Conservation (phyloP, 768 basidiomycete genomes). For the Exidia glandulosa region DNA sequence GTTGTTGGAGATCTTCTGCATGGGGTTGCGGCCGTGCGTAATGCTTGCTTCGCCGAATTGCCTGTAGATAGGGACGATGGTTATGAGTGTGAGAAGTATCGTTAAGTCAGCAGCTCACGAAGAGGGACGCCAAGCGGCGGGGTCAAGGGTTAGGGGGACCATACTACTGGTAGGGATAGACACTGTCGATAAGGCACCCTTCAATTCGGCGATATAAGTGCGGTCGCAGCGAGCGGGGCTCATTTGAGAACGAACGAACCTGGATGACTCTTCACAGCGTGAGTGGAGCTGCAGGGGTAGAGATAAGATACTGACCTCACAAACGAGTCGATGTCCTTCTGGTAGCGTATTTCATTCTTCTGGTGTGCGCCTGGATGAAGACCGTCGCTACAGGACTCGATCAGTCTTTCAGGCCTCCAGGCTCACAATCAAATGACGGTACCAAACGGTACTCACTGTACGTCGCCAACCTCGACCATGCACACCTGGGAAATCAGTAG, state of each 20-base stretch:
- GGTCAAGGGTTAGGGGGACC: constrained; percentile 7
- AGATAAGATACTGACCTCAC: neutral
- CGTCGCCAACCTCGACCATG: constrained; percentile 13
- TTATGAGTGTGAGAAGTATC: too few relatives aligned
- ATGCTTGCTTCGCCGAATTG: neutral
- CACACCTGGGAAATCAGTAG: neutral
- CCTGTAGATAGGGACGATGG: too few relatives aligned
- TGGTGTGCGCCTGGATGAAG: constrained; percentile 17
- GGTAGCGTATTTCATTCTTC: constrained; percentile 24
- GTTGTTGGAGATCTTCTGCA: constrained; percentile 11
- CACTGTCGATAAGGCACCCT: constrained; percentile 9
- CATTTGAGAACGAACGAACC: too few relatives aligned
- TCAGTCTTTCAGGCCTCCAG: neutral
- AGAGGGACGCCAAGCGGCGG: constrained; percentile 4
- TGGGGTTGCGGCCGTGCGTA: constrained; percentile 5
- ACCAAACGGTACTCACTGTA: too few relatives aligned
- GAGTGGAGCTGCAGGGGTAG: too few relatives aligned
- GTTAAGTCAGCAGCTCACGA: too few relatives aligned
- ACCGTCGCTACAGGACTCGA: constrained; percentile 1
- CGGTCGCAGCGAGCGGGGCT: too few relatives aligned
- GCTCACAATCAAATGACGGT: too few relatives aligned
- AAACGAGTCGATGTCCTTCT: constrained; percentile 15
- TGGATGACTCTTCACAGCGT: too few relatives aligned
- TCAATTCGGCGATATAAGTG: too few relatives aligned
- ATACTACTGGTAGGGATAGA: constrained; percentile 9